Evolutionary conservation across 305 asterid species (phyloP).

Genomic region (Withania somnifera): DNA sequence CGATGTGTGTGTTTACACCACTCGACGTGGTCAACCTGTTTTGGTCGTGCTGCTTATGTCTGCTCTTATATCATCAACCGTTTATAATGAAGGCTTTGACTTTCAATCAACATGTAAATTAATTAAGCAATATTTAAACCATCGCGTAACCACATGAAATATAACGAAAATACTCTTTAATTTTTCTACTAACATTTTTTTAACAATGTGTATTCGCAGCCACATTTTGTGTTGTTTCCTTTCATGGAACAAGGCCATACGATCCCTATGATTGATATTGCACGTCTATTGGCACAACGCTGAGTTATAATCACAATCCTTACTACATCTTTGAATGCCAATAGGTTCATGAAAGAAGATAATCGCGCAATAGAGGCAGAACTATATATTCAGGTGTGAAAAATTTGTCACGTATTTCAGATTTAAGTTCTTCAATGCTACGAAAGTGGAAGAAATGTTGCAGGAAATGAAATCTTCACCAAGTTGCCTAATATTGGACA

Average conservation of each 20-base stretch:
- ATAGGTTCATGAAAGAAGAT: conserved; percentile 13
- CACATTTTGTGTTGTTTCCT: conserved; percentile 36
- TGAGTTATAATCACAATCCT: conserved; percentile 30
- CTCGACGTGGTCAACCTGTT: too few species aligned
- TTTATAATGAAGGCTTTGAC: too few species aligned
- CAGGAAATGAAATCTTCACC: too few species aligned
- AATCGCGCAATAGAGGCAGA: conserved; percentile 16
- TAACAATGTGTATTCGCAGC: background rate
- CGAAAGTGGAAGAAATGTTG: too few species aligned
- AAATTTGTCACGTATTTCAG: too few species aligned
- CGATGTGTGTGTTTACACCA: too few species aligned
- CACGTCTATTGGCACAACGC: conserved; percentile 23
- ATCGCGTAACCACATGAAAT: background rate
- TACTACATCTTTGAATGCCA: conserved; percentile 26
- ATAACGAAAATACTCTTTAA: background rate
- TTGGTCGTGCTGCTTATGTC: background rate
- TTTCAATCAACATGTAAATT: background rate
- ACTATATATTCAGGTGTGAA: conserved; percentile 16
- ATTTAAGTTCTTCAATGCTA: too few species aligned
- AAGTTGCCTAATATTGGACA: too few species aligned
- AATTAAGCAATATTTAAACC: background rate
- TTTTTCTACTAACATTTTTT: too few species aligned
- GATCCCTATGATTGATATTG: conserved; percentile 55
- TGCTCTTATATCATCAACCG: conserved; percentile 4
- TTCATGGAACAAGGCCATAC: conserved; percentile 55